phyloP scores from a whole-genome alignment of 2,329 filamentous ascomycete genomes.

The Neonectria hederae region DNA sequence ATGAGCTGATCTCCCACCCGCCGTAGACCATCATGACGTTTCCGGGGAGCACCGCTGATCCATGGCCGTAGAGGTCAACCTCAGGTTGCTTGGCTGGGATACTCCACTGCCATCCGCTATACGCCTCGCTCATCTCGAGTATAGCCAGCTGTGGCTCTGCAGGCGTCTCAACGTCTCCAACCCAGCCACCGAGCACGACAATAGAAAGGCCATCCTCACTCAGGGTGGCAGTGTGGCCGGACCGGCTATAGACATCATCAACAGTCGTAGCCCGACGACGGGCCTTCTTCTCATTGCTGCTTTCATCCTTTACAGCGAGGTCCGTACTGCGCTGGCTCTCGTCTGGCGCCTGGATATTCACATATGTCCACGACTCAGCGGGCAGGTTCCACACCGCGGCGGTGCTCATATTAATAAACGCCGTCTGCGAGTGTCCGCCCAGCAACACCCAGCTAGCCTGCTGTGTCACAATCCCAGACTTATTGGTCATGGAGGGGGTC shows the following conservation, averaged over 20 bases:
- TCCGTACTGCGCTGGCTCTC: slow-evolving; percentile 58
- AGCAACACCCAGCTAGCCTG: slow-evolving; percentile 83
- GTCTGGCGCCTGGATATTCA: slow-evolving; percentile 66
- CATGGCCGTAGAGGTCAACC: slow-evolving; percentile 69
- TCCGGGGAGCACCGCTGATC: slow-evolving; percentile 69
- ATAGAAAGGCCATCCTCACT: slow-evolving; percentile 81
- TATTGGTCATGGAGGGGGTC: slow-evolving; percentile 74
- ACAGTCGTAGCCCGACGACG: slow-evolving; percentile 33
- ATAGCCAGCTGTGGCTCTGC: slow-evolving; percentile 85
- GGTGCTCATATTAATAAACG: slow-evolving; percentile 95
- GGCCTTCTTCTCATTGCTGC: slow-evolving; percentile 3
- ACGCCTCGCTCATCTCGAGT: slow-evolving; percentile 78
- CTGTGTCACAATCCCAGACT: slow-evolving; percentile 71
- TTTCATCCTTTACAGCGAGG: slow-evolving; percentile 56
- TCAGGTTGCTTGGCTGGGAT: slow-evolving; percentile 64
- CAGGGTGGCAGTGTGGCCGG: slow-evolving; percentile 87
- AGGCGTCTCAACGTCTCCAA: slow-evolving; percentile 78
- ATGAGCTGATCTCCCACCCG: slow-evolving; percentile 61
- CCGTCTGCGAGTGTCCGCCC: slow-evolving; percentile 82
- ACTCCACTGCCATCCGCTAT: slow-evolving; percentile 78
- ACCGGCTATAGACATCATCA: slow-evolving; percentile 75
- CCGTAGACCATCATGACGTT: slow-evolving; percentile 76
- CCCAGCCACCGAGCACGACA: slow-evolving; percentile 89
- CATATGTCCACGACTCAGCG: slow-evolving; percentile 86
- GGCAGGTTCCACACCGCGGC: slow-evolving; percentile 88